Percentiles rank a stretch among this genome's conserved stretches.
These are phyloP conservation scores for Fagopyrum tataricum DNA, from an alignment of 148 eudicot genomes.

Conservation along the genomic window DNA sequence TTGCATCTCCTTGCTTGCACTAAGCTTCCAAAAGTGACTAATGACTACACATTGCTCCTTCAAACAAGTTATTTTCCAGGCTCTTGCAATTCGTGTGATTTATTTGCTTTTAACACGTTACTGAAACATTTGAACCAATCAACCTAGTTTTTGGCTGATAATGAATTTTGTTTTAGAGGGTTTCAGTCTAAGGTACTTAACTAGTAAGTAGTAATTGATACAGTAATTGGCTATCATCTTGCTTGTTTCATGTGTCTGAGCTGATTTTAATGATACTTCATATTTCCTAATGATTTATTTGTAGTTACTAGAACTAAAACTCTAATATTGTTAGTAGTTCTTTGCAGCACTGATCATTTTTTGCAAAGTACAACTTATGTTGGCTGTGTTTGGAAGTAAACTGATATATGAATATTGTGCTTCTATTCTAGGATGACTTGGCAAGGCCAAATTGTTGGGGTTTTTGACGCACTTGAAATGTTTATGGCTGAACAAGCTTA, in stretches of 20 bases:
- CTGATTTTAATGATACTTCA: not conserved
- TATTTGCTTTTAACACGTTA: not conserved
- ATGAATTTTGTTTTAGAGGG: too few relatives aligned
- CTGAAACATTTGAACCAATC: not conserved
- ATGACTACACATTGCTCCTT: too few relatives aligned
- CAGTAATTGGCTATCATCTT: too few relatives aligned
- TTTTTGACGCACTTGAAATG: constrained; percentile 55
- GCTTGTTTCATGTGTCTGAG: not conserved
- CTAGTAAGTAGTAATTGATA: too few relatives aligned
- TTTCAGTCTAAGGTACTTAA: too few relatives aligned
- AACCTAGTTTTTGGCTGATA: not conserved
- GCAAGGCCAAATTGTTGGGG: constrained; percentile 89
- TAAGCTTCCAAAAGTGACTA: too few relatives aligned
- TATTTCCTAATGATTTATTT: not conserved
- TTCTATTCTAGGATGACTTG: constrained; percentile 59
- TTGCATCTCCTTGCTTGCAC: not conserved
- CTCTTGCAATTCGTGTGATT: not conserved
- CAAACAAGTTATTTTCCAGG: too few relatives aligned
- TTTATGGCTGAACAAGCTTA: constrained; percentile 80
- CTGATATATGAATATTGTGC: not conserved
- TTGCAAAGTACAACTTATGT: not conserved
- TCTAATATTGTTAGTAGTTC: not conserved
- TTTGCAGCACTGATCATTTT: not conserved
- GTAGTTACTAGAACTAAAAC: not conserved
- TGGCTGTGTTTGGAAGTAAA: not conserved